phyloP scores from a whole-genome alignment of 2,329 filamentous ascomycete species.

The Fusarium metavorans region DNA sequence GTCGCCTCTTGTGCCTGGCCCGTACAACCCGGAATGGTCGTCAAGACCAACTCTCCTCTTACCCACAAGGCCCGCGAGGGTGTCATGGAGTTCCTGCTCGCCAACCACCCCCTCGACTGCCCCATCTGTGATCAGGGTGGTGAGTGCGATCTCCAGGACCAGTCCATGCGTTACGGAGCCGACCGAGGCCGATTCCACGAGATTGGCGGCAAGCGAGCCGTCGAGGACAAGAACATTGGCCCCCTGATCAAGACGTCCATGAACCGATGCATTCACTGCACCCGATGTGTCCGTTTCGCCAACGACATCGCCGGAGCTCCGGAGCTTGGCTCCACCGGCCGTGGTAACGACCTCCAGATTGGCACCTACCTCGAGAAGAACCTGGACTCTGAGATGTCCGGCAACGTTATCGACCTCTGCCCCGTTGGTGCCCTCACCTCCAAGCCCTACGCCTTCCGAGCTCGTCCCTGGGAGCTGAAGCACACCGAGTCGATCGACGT shows the following conservation, averaged over 20 bases:
- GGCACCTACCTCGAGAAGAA: conserved; percentile 97
- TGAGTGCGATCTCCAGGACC: conserved; percentile 98
- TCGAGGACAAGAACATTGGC: conserved; percentile 99
- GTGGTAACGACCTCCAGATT: conserved; percentile 97
- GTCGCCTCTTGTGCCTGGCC: conserved; percentile 99
- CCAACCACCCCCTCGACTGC: conserved; percentile 96
- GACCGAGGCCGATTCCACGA: conserved; percentile 98
- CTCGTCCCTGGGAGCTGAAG: conserved; percentile 96
- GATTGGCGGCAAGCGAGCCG: conserved; percentile 92
- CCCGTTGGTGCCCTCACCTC: conserved; percentile 96
- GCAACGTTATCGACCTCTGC: conserved; percentile 98
- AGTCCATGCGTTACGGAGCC: conserved; percentile 98
- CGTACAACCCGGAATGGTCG: conserved; percentile 97
- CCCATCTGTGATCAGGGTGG: conserved; percentile 99
- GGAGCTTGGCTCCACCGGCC: conserved; percentile 92
- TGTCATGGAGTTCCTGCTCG: conserved; percentile 98
- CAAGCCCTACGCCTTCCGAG: conserved; percentile 97
- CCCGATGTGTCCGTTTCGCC: conserved; percentile 95
- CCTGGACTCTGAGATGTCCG: conserved; percentile 93
- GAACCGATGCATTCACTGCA: conserved; percentile 99
- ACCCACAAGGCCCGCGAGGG: conserved; percentile 98
- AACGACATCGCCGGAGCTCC: conserved; percentile 97
- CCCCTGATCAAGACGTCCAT: conserved; percentile 99
- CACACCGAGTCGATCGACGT: conserved; percentile 97
- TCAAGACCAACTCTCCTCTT: conserved; percentile 96